Conservation (phyloP, 148 eudicot species). For the Diospyros lotus region DNA sequence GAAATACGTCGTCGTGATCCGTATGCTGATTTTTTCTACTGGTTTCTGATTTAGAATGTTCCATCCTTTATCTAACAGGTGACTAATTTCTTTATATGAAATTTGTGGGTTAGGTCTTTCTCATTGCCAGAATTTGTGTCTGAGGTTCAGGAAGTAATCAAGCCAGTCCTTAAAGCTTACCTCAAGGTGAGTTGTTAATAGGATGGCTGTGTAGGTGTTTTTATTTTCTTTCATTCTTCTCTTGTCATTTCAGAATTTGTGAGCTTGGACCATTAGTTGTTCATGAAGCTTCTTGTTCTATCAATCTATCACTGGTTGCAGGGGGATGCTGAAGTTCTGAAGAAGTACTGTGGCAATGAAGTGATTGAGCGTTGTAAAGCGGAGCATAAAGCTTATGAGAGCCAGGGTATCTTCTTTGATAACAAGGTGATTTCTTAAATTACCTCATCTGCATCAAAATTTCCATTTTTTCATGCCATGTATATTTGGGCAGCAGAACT, state of each 20-base stretch:
- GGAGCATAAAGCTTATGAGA: constrained; percentile 59
- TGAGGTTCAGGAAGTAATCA: constrained; percentile 84
- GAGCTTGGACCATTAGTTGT: background rate
- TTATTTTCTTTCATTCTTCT: background rate
- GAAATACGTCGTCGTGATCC: constrained; percentile 93
- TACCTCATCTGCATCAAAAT: background rate
- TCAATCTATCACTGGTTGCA: constrained; percentile 19
- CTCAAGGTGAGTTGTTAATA: constrained; percentile 45
- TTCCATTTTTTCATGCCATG: background rate
- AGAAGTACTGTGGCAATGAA: constrained; percentile 71
- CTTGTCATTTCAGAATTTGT: background rate
- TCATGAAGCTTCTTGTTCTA: background rate
- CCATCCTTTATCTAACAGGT: background rate
- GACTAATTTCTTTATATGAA: background rate
- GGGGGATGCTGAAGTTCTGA: constrained; percentile 64
- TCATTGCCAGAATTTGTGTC: constrained; percentile 81
- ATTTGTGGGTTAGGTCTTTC: constrained; percentile 43
- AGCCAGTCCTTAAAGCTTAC: constrained; percentile 72
- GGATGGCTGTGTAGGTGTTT: background rate
- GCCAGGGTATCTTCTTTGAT: constrained; percentile 70
- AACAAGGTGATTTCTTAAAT: constrained; percentile 50
- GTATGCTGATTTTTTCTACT: constrained; percentile 35
- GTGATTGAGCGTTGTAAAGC: constrained; percentile 86
- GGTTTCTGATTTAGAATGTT: background rate
- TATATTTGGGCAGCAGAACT: background rate